A percentile compares a stretch with the other conserved stretches of the same genome.
phyloP scores from a whole-genome alignment of 768 basidiomycete genomes.

The Hydnomerulius pinastri region DNA sequence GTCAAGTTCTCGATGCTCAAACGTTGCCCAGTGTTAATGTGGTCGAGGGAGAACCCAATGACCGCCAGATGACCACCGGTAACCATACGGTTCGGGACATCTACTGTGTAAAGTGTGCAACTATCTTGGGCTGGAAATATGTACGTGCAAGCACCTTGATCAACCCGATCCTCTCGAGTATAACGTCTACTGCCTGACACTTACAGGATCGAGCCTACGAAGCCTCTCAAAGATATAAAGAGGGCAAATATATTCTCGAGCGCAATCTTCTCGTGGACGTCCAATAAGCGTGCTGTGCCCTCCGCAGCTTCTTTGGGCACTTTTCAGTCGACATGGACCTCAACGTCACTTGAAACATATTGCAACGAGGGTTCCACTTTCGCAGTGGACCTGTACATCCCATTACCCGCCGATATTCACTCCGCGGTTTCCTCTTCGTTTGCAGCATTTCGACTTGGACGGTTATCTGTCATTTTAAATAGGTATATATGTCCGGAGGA shows the following conservation, averaged over 20 bases:
- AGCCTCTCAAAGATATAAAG: constrained; percentile 92
- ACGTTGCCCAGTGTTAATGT: constrained; percentile 76
- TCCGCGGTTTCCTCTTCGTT: constrained; percentile 17
- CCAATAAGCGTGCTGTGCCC: constrained; percentile 48
- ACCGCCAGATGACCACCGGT: constrained; percentile 96
- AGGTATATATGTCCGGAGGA: constrained; percentile 17
- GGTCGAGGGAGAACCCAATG: constrained; percentile 83
- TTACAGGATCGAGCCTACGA: constrained; percentile 92
- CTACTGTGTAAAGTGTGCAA: constrained; percentile 87
- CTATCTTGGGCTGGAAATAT: constrained; percentile 97
- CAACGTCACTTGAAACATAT: constrained; percentile 12
- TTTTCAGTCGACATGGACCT: constrained; percentile 9
- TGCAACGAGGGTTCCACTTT: constrained; percentile 14
- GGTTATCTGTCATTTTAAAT: constrained; percentile 25
- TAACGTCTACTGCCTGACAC: no score
- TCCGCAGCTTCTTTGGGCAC: background rate
- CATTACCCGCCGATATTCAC: constrained; percentile 11
- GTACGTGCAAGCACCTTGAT: constrained; percentile 40
- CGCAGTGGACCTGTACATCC: constrained; percentile 16
- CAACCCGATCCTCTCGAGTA: constrained; percentile 1
- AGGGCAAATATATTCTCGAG: constrained; percentile 98
- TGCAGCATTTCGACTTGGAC: constrained; percentile 19
- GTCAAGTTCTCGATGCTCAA: constrained; percentile 12
- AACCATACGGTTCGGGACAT: constrained; percentile 96
- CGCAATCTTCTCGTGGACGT: constrained; percentile 87